Evolutionary conservation across 371 early-diverging fungal genomes (phyloP).

Genomic region (Mucor velutinosus): DNA sequence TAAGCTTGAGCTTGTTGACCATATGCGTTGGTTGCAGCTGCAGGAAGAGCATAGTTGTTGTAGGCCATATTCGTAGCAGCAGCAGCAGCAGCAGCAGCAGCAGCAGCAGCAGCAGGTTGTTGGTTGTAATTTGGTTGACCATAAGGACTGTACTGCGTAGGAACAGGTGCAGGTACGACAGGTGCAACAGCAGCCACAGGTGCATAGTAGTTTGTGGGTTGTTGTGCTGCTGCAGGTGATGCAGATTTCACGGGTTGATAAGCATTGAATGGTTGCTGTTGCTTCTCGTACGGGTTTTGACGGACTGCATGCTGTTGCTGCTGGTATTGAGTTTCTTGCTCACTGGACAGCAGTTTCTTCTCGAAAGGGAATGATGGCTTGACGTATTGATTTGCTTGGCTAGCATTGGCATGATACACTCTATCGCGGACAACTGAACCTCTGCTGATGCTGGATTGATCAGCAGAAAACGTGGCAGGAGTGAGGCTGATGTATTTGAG

Average conservation of each 20-base stretch:
- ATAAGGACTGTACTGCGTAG: conserved; percentile 2
- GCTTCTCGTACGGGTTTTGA: neutral
- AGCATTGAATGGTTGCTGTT: neutral
- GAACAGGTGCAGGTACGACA: conserved; percentile 27
- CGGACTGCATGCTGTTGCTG: conserved; percentile 14
- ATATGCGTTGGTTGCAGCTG: neutral
- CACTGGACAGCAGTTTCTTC: conserved; percentile 13
- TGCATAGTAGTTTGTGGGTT: conserved; percentile 11
- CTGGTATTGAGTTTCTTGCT: conserved; percentile 22
- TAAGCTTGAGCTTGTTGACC: neutral
- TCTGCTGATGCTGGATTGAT: conserved; percentile 58
- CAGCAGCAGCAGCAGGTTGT: neutral
- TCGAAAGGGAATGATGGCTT: conserved; percentile 75
- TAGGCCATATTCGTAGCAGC: neutral
- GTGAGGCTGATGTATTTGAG: conserved; percentile 73
- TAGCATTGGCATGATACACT: conserved; percentile 64
- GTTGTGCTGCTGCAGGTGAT: neutral
- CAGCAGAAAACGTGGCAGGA: conserved; percentile 63
- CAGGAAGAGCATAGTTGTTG: neutral
- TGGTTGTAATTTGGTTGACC: neutral
- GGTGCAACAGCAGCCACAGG: neutral
- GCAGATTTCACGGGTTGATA: neutral
- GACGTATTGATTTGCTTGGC: conserved; percentile 30
- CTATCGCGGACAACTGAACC: conserved; percentile 72
- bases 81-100: no score